phyloP scores from a whole-genome alignment of 345 rosid genomes.

The Barbarea vulgaris region DNA sequence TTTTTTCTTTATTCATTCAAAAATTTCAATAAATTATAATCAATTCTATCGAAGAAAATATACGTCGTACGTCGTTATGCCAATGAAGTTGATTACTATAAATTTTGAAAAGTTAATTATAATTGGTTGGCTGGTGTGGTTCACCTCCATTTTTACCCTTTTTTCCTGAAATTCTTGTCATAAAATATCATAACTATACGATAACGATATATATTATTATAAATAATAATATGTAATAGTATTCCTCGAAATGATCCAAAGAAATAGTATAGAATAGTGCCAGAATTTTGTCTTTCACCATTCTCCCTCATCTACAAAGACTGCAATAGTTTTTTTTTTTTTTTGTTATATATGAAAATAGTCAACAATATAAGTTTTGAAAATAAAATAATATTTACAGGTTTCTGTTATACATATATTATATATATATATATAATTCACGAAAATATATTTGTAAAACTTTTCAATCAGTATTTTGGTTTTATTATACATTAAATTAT shows the following conservation, averaged over 20 bases:
- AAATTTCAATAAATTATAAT: not conserved
- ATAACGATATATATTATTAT: not conserved
- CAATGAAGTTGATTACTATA: not conserved
- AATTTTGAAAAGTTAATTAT: no score
- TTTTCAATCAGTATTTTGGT: not conserved
- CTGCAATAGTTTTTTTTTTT: not conserved
- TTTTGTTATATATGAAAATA: not conserved
- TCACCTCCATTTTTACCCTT: not conserved
- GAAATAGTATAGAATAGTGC: not conserved
- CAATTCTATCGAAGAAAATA: not conserved
- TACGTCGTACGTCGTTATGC: not conserved
- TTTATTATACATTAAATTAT: not conserved
- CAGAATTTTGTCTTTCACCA: not conserved
- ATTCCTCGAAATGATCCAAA: not conserved
- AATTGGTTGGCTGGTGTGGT: not conserved
- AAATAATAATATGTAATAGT: not conserved
- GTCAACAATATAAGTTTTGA: not conserved
- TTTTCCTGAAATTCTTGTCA: not conserved
- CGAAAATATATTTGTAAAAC: not conserved
- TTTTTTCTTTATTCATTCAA: not conserved
- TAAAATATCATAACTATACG: not conserved
- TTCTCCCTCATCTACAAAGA: not conserved
- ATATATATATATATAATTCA: not conserved
- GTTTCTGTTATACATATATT: not conserved
- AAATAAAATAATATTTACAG: not conserved